A percentile compares a stretch with the other conserved stretches of the same genome.
Conservation (phyloP, 2,329 filamentous ascomycete species). For the Ceratocystis lukuohia region DNA sequence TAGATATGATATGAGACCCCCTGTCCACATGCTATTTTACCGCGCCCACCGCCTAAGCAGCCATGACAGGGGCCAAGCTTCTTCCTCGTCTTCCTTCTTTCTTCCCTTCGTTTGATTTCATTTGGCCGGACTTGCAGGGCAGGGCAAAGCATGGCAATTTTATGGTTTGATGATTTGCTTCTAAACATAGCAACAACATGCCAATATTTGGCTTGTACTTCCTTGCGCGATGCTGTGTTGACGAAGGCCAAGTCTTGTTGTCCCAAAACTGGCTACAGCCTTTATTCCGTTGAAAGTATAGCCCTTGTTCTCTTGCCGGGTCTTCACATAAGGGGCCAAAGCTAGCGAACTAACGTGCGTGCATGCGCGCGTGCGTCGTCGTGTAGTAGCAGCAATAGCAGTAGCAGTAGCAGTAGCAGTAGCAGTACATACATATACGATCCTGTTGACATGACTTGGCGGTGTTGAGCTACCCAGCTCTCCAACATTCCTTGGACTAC, state of each 20-base stretch:
- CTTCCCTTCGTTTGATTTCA: background rate
- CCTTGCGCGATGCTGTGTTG: background rate
- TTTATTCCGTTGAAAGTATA: background rate
- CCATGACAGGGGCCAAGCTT: background rate
- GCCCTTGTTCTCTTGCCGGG: background rate
- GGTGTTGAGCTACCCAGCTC: background rate
- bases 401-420: background rate
- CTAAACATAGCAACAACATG: constrained; percentile 7
- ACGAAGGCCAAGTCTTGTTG: background rate
- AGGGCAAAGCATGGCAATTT: background rate
- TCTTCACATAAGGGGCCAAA: background rate
- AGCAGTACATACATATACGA: background rate
- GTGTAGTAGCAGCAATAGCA: too few relatives aligned
- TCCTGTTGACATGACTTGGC: background rate
- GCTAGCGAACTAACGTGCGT: background rate
- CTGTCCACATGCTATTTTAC: background rate
- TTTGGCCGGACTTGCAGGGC: background rate
- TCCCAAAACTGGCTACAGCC: background rate
- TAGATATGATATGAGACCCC: background rate
- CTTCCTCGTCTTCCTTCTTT: constrained; percentile 1
- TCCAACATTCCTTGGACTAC: background rate
- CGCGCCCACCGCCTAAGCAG: background rate
- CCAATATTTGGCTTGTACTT: background rate
- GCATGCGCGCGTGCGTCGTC: background rate
- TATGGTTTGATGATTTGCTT: background rate